Percentiles rank a stretch among this genome's conserved stretches.
Evolutionary conservation across 1,139 yeast species (phyloP).

Genomic region (Petasospora rhodanensis): DNA sequence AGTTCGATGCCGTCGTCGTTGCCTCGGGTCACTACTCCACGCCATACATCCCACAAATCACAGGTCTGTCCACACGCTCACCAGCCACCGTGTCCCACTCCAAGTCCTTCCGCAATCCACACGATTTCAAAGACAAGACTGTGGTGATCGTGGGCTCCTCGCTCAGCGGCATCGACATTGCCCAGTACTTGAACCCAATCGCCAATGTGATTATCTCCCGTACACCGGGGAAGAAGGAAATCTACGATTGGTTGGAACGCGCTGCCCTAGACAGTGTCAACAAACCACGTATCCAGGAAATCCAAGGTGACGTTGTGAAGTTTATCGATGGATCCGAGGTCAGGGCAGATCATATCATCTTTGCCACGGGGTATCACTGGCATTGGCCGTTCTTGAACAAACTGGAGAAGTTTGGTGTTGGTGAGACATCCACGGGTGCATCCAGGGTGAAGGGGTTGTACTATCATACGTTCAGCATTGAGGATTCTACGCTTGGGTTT

Average conservation of each 20-base stretch:
- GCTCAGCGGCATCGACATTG: conserved; percentile 44
- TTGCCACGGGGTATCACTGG: conserved; percentile 29
- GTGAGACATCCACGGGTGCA: conserved; percentile 1
- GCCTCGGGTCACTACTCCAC: conserved; percentile 54
- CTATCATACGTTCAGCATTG: conserved; percentile 35
- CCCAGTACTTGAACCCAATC: conserved; percentile 43
- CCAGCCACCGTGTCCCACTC: conserved; percentile 33
- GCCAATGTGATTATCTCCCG: conserved; percentile 36
- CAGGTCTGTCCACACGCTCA: conserved; percentile 27
- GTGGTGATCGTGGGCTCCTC: conserved; percentile 49
- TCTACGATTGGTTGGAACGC: conserved; percentile 29
- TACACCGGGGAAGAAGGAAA: conserved; percentile 24
- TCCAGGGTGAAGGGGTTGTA: conserved; percentile 27
- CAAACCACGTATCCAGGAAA: conserved; percentile 14
- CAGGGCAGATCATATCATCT: conserved; percentile 27
- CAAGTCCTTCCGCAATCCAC: conserved; percentile 32
- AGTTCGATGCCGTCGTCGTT: conserved; percentile 42
- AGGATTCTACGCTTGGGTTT: conserved; percentile 39
- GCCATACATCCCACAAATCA: conserved; percentile 43
- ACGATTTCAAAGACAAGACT: conserved; percentile 34
- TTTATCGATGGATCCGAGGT: conserved; percentile 32
- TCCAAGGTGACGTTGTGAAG: conserved; percentile 17
- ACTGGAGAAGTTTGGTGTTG: background rate
- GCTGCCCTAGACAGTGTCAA: conserved; percentile 33
- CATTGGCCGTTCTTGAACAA: conserved; percentile 34